A percentile compares a stretch with the other conserved stretches of the same genome.
phyloP scores from a whole-genome alignment of 805 yeast genomes.

The Wickerhamomyces rabaulensis region DNA sequence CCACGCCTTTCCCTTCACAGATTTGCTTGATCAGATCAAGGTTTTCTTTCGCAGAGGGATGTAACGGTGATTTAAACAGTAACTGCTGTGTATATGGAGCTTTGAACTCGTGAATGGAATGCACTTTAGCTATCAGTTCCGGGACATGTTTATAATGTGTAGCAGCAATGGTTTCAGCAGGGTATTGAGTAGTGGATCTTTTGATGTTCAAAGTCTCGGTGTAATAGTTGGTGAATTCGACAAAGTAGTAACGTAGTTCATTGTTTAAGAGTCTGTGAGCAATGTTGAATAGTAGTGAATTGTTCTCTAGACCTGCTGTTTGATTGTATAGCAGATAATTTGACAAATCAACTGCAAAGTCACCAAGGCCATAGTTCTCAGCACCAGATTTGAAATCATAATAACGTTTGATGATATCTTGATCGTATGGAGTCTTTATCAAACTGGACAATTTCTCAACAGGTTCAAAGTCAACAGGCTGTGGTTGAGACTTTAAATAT shows the following conservation, averaged over 20 bases:
- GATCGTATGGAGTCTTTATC: background rate
- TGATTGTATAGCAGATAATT: conserved; percentile 1
- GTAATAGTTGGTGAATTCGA: conserved; percentile 7
- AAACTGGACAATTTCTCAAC: background rate
- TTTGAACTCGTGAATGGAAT: conserved; percentile 1
- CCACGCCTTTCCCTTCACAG: background rate
- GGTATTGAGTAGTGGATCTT: background rate
- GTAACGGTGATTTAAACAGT: background rate
- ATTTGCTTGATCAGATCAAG: background rate
- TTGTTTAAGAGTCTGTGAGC: conserved; percentile 7
- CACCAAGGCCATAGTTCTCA: conserved; percentile 3
- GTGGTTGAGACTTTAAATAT: background rate
- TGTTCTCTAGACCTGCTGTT: background rate
- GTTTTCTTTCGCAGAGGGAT: background rate
- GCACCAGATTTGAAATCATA: background rate
- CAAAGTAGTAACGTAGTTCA: conserved; percentile 6
- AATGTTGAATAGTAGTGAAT: conserved; percentile 5
- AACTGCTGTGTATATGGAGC: background rate
- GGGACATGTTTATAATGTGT: background rate
- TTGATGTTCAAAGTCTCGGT: background rate
- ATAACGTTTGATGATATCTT: background rate
- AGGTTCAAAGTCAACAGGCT: background rate
- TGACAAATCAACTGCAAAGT: conserved; percentile 1
- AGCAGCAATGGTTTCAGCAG: background rate
- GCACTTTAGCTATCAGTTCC: background rate